Conservation (phyloP, 805 yeast genomes). For the Teunomyces tritomae region DNA sequence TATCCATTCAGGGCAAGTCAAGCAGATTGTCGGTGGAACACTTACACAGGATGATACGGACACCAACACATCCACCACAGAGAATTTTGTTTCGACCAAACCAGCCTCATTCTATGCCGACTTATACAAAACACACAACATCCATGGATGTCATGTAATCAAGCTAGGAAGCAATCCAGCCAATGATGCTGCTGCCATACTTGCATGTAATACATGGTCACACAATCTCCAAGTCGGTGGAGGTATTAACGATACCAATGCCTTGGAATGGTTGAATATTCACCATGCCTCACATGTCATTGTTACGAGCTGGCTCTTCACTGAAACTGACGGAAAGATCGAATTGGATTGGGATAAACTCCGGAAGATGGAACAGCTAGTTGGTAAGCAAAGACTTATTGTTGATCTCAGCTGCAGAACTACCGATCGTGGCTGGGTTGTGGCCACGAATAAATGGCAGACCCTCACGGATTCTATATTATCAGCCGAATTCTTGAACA, state of each 20-base stretch:
- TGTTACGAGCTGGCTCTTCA: slow-evolving; percentile 86
- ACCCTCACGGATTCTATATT: slow-evolving; percentile 70
- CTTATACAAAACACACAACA: slow-evolving; percentile 56
- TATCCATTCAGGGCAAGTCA: slow-evolving; percentile 90
- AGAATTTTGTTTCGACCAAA: slow-evolving; percentile 73
- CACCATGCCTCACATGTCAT: slow-evolving; percentile 82
- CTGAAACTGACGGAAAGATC: slow-evolving; percentile 44
- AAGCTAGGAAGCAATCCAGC: slow-evolving; percentile 75
- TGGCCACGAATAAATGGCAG: slow-evolving; percentile 99
- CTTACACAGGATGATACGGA: slow-evolving; percentile 52
- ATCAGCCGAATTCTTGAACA: slow-evolving; percentile 48
- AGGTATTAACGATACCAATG: slow-evolving; percentile 77
- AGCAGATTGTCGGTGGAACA: slow-evolving; percentile 96
- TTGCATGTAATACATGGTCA: slow-evolving; percentile 78
- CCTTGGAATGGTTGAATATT: slow-evolving; percentile 68
- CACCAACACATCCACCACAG: slow-evolving; percentile 29
- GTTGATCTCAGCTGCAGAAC: slow-evolving; percentile 85
- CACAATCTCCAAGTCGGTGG: slow-evolving; percentile 83
- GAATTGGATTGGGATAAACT: slow-evolving; percentile 51
- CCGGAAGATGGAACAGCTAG: slow-evolving; percentile 42
- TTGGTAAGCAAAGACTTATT: slow-evolving; percentile 70
- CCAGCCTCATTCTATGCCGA: slow-evolving; percentile 74
- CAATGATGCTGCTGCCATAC: slow-evolving; percentile 79
- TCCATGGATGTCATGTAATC: slow-evolving; percentile 87
- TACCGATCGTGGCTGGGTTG: slow-evolving; percentile 62